Base-by-base conservation (phyloP, 805 yeast genomes). In the Suhomyces vadensis region DNA sequence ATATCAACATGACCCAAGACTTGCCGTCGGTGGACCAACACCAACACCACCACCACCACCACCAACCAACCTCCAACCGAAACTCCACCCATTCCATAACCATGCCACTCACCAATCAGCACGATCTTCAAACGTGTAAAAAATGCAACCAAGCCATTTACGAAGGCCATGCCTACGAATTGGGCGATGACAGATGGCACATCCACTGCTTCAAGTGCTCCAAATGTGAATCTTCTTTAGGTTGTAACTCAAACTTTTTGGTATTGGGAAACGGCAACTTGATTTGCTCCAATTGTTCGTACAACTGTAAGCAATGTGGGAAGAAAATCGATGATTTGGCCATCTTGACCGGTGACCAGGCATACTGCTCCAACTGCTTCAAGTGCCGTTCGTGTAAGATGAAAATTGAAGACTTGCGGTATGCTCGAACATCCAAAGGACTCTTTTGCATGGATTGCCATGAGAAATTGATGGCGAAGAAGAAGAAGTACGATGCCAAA, bases 101-200 rank as follows among this genome's bases (percentile, higher is more conserved):
- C 23, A 38, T 38, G 7, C 41, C 41, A 3, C 16, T 17, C n/a
- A 19, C 8, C 23, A 23, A 23, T 16, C 46, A 22, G 17, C 52
- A 48, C 31, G 49, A 42, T 25, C 40, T 41, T 22, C 71, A 69
- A 52, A 49, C 62, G 25, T 71, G 77, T 50, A 71, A 71, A 43
- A 68, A 68, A 49, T 71, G 77, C 50, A 54, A 56, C 45, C 51
- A 51, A 14, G 62, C 84, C 21, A 87, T 92, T 39, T 78, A 78
- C 14, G 95, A 88, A 56, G 97, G 97, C 24, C 95, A 91, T 52
- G 98, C 98, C 2, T 94, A 89, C 61, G 98, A 92, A 61, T 72
- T 92, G 39, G 96, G 96, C 19, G 95, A 86, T 39, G 92, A 89
- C 60, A 80, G 96, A 51, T 94, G 99, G 99, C 99, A 94, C 63